These are phyloP conservation scores for Plasmodium sp. DNA, from an alignment of 169 alveolate genomes.

Conservation along the genomic window DNA sequence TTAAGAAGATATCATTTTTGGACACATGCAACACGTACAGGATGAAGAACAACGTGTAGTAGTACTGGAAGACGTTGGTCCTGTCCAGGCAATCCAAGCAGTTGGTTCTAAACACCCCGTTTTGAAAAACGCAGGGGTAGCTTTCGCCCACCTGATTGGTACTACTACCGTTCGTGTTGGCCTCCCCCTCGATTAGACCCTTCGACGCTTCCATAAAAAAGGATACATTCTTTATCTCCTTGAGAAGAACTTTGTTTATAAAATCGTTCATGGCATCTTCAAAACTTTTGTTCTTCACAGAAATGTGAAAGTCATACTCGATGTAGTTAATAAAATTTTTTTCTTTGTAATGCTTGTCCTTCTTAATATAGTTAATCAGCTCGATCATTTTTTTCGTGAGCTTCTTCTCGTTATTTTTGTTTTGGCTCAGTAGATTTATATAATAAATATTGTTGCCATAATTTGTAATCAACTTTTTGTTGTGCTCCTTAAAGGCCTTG, in stretches of 20 bases:
- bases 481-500: conserved; percentile 81
- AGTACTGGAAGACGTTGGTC: conserved; percentile 95
- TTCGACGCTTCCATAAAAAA: conserved; percentile 63
- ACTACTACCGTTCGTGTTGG: background rate
- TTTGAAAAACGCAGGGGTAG: conserved; percentile 78
- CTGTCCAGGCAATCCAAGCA: conserved; percentile 99
- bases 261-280: conserved; percentile 79
- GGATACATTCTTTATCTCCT: conserved; percentile 55
- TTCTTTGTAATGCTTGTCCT: conserved; percentile 76
- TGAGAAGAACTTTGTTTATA: conserved; percentile 62
- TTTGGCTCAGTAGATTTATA: conserved; percentile 81
- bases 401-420: conserved; percentile 77
- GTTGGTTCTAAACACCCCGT: conserved; percentile 96
- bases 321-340: conserved; percentile 76
- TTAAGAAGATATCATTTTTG: conserved; percentile 40
- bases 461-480: conserved; percentile 70
- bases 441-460: conserved; percentile 81
- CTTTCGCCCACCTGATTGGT: background rate
- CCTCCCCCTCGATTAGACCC: background rate
- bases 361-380: conserved; percentile 72
- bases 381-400: conserved; percentile 74
- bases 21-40: conserved; percentile 41
- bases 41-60: conserved; percentile 73
- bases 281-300: conserved; percentile 69
- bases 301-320: conserved; percentile 76